Evolutionary conservation across 2,329 filamentous ascomycete genomes (phyloP).

Genomic region (Lasiodiplodia citricola): DNA sequence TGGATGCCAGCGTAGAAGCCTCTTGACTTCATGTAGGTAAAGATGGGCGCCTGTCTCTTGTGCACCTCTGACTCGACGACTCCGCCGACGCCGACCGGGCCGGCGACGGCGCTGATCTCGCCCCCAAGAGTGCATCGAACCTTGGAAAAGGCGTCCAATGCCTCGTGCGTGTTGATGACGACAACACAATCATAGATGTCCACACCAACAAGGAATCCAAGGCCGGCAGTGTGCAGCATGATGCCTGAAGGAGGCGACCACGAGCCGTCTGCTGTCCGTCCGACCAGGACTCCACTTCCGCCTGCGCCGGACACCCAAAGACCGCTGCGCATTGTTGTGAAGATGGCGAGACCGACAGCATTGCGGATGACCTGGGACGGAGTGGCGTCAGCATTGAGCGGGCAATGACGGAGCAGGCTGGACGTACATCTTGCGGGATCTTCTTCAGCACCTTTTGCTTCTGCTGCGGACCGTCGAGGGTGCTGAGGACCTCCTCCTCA

Average conservation of each 20-base stretch:
- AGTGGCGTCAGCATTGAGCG: slow-evolving; percentile 1
- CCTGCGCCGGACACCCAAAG: slow-evolving; percentile 91
- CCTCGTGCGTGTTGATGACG: slow-evolving; percentile 85
- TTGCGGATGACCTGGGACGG: slow-evolving; percentile 75
- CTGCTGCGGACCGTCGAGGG: slow-evolving; percentile 58
- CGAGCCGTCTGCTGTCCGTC: slow-evolving; percentile 79
- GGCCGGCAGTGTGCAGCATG: slow-evolving; percentile 83
- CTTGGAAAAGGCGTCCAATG: slow-evolving; percentile 82
- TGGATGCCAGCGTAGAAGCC: slow-evolving; percentile 88
- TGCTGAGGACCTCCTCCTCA: slow-evolving; percentile 57
- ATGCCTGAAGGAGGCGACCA: slow-evolving; percentile 94
- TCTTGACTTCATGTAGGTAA: slow-evolving; percentile 86
- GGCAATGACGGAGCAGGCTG: not conserved
- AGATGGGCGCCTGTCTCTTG: slow-evolving; percentile 73
- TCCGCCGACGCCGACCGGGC: slow-evolving; percentile 78
- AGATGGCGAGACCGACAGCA: slow-evolving; percentile 88
- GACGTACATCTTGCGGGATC: slow-evolving; percentile 70
- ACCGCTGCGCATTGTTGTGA: slow-evolving; percentile 93
- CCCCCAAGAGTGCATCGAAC: slow-evolving; percentile 80
- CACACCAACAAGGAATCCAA: slow-evolving; percentile 88
- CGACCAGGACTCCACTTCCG: slow-evolving; percentile 85
- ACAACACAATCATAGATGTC: slow-evolving; percentile 97
- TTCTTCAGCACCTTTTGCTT: slow-evolving; percentile 75
- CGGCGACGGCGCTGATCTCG: slow-evolving; percentile 77
- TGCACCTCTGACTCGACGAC: slow-evolving; percentile 72